Evolutionary conservation across 2,329 filamentous ascomycete genomes (phyloP), one percentile per base, ranked within the genome.

Genomic region (Aspergillus texensis): DNA sequence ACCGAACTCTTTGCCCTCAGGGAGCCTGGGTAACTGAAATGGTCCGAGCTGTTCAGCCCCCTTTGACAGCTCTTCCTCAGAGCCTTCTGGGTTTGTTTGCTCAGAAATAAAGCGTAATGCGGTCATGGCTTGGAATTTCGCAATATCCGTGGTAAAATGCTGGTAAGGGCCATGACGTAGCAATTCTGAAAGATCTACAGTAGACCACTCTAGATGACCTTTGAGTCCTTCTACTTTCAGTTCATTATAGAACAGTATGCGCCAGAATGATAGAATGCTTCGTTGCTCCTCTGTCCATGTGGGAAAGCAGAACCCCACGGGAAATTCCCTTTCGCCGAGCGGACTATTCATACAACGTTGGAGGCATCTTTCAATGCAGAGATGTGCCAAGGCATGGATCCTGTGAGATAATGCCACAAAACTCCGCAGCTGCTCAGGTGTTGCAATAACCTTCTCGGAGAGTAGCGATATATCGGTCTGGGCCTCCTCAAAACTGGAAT

Each of bases 251-350:
- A 54, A 60, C 14, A 53, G 9, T 1, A 60, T 24, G 26, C 48
- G 58, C 58, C 58, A 60, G 3, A 60, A 55, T 3, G 48, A 24
- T 11, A 60, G 58, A 24, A 60, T 14, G 6, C 14, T 43, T 21
- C 58, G 58, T 30, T 60, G 58, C 48, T 60, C 58, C 30, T 60
- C 58, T 12, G 58, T 55, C 58, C 58, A 60, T 10, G 58, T 46
- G 34, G 58, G 21, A 28, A 45, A 9, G 26, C 3, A 3, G 36
- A 53, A 43, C 24, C 26, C 9, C 30, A 32, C 14, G 48, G 36
- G 24, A 14, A 41, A 54, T 26, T 60, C 10, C 12, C n/a, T 48
- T 26, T 21, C 21, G 3, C 45, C 45, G 1, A 48, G 45, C n/a
- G 45, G 45, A 48, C 45, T 48, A 3, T 0, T 8, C 8, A 48